phyloP scores from a whole-genome alignment of 345 rosid genomes.

The Populus deltoides region DNA sequence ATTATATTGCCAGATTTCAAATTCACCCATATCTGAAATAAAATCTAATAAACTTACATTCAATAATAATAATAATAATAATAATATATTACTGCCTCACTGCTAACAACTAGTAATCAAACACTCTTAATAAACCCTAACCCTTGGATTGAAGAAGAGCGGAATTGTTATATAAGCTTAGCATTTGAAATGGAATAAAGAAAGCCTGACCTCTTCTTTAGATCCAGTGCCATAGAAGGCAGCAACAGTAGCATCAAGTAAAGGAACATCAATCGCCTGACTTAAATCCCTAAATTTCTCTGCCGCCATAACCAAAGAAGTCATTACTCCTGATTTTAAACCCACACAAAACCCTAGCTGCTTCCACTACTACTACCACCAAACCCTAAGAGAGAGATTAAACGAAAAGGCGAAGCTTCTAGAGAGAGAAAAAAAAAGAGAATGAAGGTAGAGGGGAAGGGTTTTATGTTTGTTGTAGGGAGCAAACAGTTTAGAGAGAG shows the following conservation, averaged over 20 bases:
- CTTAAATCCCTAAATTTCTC: constrained; percentile 95
- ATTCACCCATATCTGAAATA: background rate
- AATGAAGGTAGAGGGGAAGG: background rate
- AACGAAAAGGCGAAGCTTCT: constrained; percentile 15
- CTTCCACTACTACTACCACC: background rate
- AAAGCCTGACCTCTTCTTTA: constrained; percentile 74
- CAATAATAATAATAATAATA: background rate
- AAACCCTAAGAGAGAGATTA: constrained; percentile 57
- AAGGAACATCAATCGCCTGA: constrained; percentile 82
- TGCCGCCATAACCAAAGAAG: constrained; percentile 72
- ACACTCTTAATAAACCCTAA: background rate
- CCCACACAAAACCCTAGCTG: constrained; percentile 13
- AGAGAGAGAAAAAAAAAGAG: constrained; percentile 26
- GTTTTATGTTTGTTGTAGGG: background rate
- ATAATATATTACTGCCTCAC: background rate
- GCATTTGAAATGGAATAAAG: background rate
- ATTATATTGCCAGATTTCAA: background rate
- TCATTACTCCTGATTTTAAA: constrained; percentile 3
- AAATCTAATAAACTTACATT: background rate
- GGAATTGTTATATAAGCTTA: background rate
- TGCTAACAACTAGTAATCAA: background rate
- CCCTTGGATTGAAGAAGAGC: background rate
- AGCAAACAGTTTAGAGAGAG: constrained; percentile 7
- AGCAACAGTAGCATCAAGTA: constrained; percentile 95
- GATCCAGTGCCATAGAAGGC: constrained; percentile 99